Conservation (phyloP, 257 asterid species). For the Ehretia macrophylla region DNA sequence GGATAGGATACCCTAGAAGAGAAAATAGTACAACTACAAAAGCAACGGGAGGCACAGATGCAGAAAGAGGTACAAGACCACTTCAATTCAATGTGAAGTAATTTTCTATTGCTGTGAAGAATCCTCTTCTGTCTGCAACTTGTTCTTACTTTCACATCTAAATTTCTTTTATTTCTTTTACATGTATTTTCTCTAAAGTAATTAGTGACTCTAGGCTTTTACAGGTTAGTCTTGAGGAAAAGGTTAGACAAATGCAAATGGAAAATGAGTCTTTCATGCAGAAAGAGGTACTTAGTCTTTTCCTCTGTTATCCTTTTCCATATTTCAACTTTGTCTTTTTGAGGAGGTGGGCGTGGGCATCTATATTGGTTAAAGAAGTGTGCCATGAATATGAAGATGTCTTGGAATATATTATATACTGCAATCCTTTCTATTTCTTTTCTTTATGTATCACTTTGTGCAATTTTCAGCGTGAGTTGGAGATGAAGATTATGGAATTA, state of each 20-base stretch:
- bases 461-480: slow-evolving; percentile 32
- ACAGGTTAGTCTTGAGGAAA: not conserved
- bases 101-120: not conserved
- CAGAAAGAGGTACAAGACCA: slow-evolving; percentile 42
- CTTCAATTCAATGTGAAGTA: not conserved
- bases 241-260: not conserved
- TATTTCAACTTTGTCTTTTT: too few relatives aligned
- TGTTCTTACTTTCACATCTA: too few relatives aligned
- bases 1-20: slow-evolving; percentile 39
- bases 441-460: too few relatives aligned
- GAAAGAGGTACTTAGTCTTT: not conserved
- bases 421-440: too few relatives aligned
- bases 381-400: not conserved
- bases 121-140: too few relatives aligned
- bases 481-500: slow-evolving; percentile 33
- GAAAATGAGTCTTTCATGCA: slow-evolving; percentile 2
- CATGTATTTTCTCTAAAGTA: not conserved
- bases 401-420: not conserved
- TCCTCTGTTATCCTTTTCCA: not conserved
- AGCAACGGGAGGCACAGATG: slow-evolving; percentile 33
- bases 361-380: too few relatives aligned
- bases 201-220: slow-evolving; percentile 8
- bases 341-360: too few relatives aligned
- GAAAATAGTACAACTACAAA: slow-evolving; percentile 31
- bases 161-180: too few relatives aligned